Base-by-base conservation (phyloP, 2,329 filamentous ascomycete species). In the Metarhizium anisopliae region DNA sequence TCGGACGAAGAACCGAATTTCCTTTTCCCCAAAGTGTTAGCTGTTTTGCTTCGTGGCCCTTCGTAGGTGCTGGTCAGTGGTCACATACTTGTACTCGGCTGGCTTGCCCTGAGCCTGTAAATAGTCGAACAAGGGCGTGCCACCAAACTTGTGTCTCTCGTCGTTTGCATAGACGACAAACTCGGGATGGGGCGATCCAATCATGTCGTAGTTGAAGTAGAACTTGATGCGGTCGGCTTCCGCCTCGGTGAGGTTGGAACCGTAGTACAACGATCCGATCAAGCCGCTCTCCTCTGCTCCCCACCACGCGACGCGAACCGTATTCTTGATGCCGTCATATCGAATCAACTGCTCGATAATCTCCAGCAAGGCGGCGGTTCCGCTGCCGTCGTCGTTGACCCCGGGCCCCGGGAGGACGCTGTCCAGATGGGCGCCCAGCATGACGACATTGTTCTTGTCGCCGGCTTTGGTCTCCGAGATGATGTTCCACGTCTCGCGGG, bases 131-230 rank as follows among this genome's bases (percentile, higher is more conserved):
- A 73, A 61, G 25, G 60, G 62, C 32, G 60, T 52, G 50, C 67
- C 68, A 47, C 70, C 71, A 49, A 61, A 58, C 29, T 64, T 59
- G 59, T 77, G 71, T 8, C 66, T 73, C 20, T 74, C 69, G 32
- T 66, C 68, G 59, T 71, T 69, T 47, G 71, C 65, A 55, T 76
- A 74, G 7, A 77, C 68, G 54, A 62, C 64, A 62, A 69, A 77
- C 45, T 63, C 59, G 11, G 74, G 70, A n/a, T 65, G 62, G 3
- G 68, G 66, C 16, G 73, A 76, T n/a, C 71, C 75, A 55, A 87
- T 84, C 85, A 88, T 88, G 69, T 88, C 85, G 63, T 85, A 86
- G 72, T 88, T 85, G 66, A 87, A 80, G 72, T 86, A 85, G 36
- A 87, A 81, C 2, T 78, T 75, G 63, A 88, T 82, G 68, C 82